phyloP scores from a whole-genome alignment of 345 rosid species.

The Erodium maritimum region DNA sequence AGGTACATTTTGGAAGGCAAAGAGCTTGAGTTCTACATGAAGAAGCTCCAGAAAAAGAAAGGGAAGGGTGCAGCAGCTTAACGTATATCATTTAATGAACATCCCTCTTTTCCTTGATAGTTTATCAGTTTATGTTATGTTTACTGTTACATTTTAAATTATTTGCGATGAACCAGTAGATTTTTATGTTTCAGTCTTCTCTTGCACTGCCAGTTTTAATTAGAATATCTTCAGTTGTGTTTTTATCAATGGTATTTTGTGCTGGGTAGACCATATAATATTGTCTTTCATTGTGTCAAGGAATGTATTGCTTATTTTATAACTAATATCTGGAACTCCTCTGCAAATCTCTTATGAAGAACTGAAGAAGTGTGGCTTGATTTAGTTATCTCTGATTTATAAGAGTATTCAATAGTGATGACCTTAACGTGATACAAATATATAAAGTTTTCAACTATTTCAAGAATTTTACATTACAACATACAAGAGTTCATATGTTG shows the following conservation, averaged over 20 bases:
- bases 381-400: too few species aligned
- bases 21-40: background rate
- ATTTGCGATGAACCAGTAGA: background rate
- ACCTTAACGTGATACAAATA: too few species aligned
- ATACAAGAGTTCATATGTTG: too few species aligned
- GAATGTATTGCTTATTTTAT: conserved; percentile 66
- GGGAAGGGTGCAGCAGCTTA: background rate
- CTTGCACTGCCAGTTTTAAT: background rate
- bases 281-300: background rate
- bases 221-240: background rate
- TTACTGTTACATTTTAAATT: background rate
- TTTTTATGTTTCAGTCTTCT: too few species aligned
- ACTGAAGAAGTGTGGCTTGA: too few species aligned
- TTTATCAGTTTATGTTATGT: background rate
- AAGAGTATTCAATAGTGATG: too few species aligned
- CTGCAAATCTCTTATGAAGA: too few species aligned
- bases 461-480: too few species aligned
- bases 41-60: background rate
- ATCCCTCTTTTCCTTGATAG: background rate
- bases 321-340: too few species aligned
- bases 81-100: background rate
- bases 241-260: background rate
- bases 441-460: too few species aligned
- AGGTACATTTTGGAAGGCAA: background rate
- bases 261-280: background rate